Evolutionary conservation across 768 basidiomycete species (phyloP).

Genomic region (Serendipita sp.): DNA sequence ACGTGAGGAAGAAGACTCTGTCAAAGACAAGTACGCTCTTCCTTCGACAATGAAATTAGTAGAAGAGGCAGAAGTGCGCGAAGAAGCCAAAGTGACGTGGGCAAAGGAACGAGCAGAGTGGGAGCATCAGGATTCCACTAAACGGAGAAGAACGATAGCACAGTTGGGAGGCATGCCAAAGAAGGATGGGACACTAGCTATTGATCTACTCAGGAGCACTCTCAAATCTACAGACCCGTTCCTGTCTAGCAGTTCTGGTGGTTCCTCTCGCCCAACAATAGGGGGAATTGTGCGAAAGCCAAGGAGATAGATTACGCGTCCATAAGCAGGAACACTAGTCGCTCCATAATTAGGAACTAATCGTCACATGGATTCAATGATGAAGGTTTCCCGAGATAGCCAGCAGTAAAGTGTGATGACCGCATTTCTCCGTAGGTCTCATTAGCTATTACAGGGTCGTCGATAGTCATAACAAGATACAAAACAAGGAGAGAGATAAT

Average conservation of each 20-base stretch:
- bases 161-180: constrained; percentile 9
- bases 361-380: no score
- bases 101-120: constrained; percentile 34
- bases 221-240: constrained; percentile 11
- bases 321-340: no score
- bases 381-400: no score
- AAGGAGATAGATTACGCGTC: background rate
- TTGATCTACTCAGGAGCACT: constrained; percentile 11
- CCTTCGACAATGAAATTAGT: constrained; percentile 51
- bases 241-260: background rate
- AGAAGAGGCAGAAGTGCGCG: constrained; percentile 42
- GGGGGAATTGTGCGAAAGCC: background rate
- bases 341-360: no score
- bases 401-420: no score
- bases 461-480: no score
- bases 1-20: constrained; percentile 47
- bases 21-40: constrained; percentile 66
- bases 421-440: no score
- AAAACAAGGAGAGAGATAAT: no score
- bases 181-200: constrained; percentile 9
- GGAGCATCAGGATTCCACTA: constrained; percentile 22
- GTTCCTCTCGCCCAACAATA: background rate
- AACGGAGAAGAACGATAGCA: constrained; percentile 10
- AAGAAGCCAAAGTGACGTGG: constrained; percentile 54
- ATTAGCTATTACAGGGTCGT: no score